Base-by-base conservation (phyloP, 2,329 filamentous ascomycete genomes). In the Aspergillus texensis region DNA sequence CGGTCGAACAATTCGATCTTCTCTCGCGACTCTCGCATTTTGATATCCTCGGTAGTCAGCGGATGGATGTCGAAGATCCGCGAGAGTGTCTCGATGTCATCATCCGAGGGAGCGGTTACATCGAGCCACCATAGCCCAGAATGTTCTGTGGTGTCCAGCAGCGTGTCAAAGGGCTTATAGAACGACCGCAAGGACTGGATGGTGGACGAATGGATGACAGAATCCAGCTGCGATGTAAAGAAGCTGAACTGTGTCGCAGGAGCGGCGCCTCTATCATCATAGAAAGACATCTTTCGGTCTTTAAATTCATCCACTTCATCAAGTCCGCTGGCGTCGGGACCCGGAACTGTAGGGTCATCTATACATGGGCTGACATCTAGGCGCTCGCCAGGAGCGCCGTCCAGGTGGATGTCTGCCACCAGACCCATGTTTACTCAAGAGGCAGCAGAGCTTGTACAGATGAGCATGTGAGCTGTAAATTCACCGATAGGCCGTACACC, bases 51-150 rank as follows among this genome's bases (percentile, higher is more conserved):
- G 32, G 93, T 91, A 0, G 94, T 97, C 75, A 98, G 82, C 21
- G 93, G 94, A 78, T 98, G 94, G 56, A 97, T 90, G n/a, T 92
- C 91, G 77, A 97, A 97, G 8, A 93, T 92, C 73, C 93, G 93
- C 82, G 92, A 95, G 65, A 98, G 89, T 21, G 88, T 88, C 55
- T 90, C 88, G n/a, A 96, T 89, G 74, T 97, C 94, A 62, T 94
- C 92, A 70, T 92, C 90, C 1, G 90, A 92, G 1, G 94, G 92
- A 66, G 91, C 91, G 73, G 93, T 91, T 77, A 96, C 89, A 73
- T 98, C 95, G 55, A 98, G 85, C 94, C 94, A 98, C 93, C 93
- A 97, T n/a, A 96, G 91, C 66, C 93, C 93, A 69, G 91, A 82
- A 48, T 86, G 81, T 11, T 82, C 80, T 30, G 83, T 84, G 26